These are phyloP conservation scores for Metschnikowia shivogae DNA, from an alignment of 805 yeast genomes.

Conservation along the genomic window DNA sequence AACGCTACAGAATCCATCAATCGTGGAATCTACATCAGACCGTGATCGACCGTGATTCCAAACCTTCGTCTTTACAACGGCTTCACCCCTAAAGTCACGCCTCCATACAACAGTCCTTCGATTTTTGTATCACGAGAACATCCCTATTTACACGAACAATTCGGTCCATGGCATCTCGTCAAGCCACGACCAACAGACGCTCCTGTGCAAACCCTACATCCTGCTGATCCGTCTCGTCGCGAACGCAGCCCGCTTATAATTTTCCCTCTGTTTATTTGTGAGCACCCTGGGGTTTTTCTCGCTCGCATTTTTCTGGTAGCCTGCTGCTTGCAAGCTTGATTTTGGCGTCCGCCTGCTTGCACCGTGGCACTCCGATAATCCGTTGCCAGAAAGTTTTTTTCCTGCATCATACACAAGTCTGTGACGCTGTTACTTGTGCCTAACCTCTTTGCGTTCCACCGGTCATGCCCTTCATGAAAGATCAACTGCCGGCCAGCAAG, in stretches of 20 bases:
- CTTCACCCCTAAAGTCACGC: too few species aligned
- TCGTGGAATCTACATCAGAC: too few species aligned
- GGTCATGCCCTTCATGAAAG: background rate
- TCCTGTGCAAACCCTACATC: conserved; percentile 1
- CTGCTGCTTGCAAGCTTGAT: background rate
- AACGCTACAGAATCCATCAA: too few species aligned
- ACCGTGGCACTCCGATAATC: background rate
- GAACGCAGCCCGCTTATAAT: conserved; percentile 5
- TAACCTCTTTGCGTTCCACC: background rate
- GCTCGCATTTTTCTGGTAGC: background rate
- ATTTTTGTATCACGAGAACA: too few species aligned
- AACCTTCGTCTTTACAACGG: too few species aligned
- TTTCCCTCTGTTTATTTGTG: conserved; percentile 1
- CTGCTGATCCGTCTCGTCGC: conserved; percentile 5
- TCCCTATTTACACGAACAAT: background rate
- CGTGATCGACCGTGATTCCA: too few species aligned
- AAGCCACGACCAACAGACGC: background rate
- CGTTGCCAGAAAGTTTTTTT: too few species aligned
- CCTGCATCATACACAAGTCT: too few species aligned
- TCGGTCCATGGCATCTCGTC: conserved; percentile 3
- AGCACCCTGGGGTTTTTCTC: conserved; percentile 3
- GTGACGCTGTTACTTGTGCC: background rate
- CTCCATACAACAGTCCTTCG: too few species aligned
- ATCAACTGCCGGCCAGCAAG: background rate
- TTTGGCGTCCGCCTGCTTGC: conserved; percentile 4